Evolutionary conservation across 345 rosid genomes (phyloP).

Genomic region (Jatropha curcas): DNA sequence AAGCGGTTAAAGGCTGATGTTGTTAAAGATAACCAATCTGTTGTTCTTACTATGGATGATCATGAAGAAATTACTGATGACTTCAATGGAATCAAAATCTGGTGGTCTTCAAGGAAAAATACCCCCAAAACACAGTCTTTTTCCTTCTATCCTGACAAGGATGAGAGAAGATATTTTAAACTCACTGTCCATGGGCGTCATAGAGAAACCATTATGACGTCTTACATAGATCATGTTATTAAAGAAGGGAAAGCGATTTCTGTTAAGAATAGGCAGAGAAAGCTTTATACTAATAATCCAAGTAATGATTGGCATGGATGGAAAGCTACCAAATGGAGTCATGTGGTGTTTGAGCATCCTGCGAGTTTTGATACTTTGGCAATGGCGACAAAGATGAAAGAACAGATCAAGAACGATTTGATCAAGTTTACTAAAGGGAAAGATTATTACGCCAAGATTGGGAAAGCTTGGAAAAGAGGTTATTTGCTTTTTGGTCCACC

Average conservation of each 20-base stretch:
- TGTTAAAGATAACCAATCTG: too few species aligned
- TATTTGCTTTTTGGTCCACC: conserved; percentile 31
- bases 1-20: too few species aligned
- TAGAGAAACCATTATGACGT: background rate
- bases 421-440: conserved; percentile 2
- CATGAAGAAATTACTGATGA: conserved; percentile 12
- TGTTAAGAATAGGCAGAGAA: background rate
- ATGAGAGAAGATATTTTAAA: conserved; percentile 10
- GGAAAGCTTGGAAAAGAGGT: conserved; percentile 20
- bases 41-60: conserved; percentile 13
- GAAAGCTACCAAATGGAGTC: background rate
- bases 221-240: background rate
- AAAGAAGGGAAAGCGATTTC: background rate
- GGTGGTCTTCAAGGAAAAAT: conserved; percentile 11
- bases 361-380: conserved; percentile 9
- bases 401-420: background rate
- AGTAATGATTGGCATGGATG: background rate
- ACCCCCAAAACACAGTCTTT: background rate
- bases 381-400: background rate
- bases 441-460: background rate
- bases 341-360: conserved; percentile 16
- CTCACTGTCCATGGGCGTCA: background rate
- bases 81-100: conserved; percentile 7
- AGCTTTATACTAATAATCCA: background rate
- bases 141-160: background rate